Conservation (phyloP, 805 yeast genomes). For the Kazachstania viticola region DNA sequence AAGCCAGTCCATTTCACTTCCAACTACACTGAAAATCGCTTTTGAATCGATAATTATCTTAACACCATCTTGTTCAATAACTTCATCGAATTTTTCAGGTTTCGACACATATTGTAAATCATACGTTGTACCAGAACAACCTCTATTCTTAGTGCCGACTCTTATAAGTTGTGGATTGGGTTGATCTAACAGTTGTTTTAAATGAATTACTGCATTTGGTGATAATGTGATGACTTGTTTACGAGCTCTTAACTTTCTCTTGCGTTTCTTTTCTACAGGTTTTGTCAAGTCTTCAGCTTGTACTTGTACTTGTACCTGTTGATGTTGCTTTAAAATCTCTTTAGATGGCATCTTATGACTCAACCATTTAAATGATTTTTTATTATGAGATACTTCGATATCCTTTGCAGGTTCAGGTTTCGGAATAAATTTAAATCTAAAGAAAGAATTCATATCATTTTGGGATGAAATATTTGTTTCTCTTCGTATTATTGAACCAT, state of each 20-base stretch:
- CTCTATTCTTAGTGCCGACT: slow-evolving; percentile 90
- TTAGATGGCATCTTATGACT: slow-evolving; percentile 33
- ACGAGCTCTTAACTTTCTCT: slow-evolving; percentile 72
- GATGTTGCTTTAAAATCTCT: background rate
- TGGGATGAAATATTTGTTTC: no score
- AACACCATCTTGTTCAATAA: slow-evolving; percentile 87
- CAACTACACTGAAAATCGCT: slow-evolving; percentile 89
- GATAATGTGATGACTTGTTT: slow-evolving; percentile 82
- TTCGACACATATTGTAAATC: slow-evolving; percentile 79
- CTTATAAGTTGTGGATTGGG: slow-evolving; percentile 86
- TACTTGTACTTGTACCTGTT: slow-evolving; percentile 1
- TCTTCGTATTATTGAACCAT: no score
- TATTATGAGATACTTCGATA: no score
- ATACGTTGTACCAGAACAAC: slow-evolving; percentile 92
- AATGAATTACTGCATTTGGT: slow-evolving; percentile 63
- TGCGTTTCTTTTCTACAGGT: slow-evolving; percentile 26
- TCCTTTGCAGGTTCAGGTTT: no score
- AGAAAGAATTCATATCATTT: no score
- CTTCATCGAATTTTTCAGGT: slow-evolving; percentile 94
- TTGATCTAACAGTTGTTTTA: slow-evolving; percentile 52
- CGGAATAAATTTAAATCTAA: no score
- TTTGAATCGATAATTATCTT: slow-evolving; percentile 89
- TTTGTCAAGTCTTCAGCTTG: slow-evolving; percentile 4
- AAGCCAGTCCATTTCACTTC: slow-evolving; percentile 97
- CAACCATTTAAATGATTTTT: slow-evolving; percentile 30